Conservation (phyloP, 345 rosid species). For the Salix koriyanagi region DNA sequence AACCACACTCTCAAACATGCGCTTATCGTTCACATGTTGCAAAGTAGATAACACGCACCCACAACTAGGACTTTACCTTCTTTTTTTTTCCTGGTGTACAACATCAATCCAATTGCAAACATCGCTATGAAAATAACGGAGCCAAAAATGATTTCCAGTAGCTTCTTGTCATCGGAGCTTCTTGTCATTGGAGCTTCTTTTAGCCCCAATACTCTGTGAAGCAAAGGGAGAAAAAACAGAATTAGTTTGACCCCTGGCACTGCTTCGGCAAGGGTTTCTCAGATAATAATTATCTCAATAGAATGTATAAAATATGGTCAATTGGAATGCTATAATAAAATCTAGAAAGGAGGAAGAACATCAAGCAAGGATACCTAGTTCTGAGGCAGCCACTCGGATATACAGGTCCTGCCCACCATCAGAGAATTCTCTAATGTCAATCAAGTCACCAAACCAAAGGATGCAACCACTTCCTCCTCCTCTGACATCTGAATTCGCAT, state of each 20-base stretch:
- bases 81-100: background rate
- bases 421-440: background rate
- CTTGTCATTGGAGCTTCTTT: background rate
- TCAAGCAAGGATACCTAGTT: background rate
- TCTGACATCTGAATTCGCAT: background rate
- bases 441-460: background rate
- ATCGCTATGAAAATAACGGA: background rate
- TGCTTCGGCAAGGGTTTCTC: no score
- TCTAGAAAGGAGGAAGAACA: background rate
- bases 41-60: background rate
- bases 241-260: background rate
- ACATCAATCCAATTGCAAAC: background rate
- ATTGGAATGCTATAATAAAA: background rate
- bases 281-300: no score
- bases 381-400: background rate
- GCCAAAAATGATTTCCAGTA: background rate
- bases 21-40: no score
- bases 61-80: background rate
- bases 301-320: background rate
- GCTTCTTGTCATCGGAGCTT: background rate
- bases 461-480: conserved; percentile 2
- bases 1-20: no score
- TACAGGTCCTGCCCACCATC: conserved; percentile 7
- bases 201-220: background rate
- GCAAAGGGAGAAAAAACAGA: background rate